Conservation (phyloP, 2,329 filamentous ascomycete species). For the Colletotrichum coccodes region DNA sequence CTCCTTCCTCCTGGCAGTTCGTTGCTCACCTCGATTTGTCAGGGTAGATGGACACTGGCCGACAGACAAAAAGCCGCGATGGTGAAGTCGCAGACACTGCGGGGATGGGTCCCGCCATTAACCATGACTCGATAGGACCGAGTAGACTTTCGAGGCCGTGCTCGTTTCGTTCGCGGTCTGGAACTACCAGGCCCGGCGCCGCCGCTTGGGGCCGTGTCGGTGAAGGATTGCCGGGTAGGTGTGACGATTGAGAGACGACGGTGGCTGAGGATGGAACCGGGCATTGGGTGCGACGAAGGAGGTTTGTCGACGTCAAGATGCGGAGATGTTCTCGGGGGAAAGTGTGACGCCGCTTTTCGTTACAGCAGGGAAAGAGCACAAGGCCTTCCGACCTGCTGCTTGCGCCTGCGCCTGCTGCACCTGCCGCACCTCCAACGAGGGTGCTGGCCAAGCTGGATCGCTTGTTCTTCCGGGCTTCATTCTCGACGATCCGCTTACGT, state of each 20-base stretch:
- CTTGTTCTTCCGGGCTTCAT: constrained; percentile 6
- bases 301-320: background rate
- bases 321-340: background rate
- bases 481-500: background rate
- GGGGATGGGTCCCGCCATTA: background rate
- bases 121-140: background rate
- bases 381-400: background rate
- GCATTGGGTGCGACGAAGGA: background rate
- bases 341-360: background rate
- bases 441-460: background rate
- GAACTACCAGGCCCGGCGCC: too few relatives aligned
- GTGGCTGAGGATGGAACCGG: background rate
- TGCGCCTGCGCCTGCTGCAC: background rate
- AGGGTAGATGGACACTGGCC: too few relatives aligned
- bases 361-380: background rate
- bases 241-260: background rate
- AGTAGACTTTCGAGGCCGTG: background rate
- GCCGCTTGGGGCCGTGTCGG: background rate
- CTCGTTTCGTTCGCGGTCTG: background rate
- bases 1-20: background rate
- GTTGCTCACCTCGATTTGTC: too few relatives aligned
- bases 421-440: background rate
- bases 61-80: background rate
- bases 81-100: too few relatives aligned
- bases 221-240: background rate